Evolutionary conservation across 2,329 filamentous ascomycete species (phyloP).

Genomic region (Nemania sp.): DNA sequence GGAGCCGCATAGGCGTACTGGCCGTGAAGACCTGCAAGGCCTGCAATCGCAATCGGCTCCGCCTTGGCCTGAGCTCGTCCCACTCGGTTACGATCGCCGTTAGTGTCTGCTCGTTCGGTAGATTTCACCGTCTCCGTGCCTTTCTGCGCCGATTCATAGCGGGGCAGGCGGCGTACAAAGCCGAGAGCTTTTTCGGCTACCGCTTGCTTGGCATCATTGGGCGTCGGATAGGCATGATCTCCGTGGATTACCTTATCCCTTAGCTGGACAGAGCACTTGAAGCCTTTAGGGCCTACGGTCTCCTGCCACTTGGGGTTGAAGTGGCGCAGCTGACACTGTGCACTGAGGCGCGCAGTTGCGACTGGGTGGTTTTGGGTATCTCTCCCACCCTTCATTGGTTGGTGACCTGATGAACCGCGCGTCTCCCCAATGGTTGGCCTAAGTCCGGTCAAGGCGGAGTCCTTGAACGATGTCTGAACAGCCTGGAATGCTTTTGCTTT

Average conservation of each 20-base stretch:
- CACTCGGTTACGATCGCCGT: background rate
- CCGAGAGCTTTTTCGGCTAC: slow-evolving; percentile 28
- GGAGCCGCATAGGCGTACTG: slow-evolving; percentile 6
- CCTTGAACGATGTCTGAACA: slow-evolving; percentile 8
- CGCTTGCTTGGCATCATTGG: slow-evolving; percentile 34
- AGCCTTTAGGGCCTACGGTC: slow-evolving; percentile 14
- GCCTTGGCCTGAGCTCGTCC: slow-evolving; percentile 6
- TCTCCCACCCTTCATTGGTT: background rate
- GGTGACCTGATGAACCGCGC: background rate
- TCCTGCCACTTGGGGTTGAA: slow-evolving; percentile 39
- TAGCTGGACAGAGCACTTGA: slow-evolving; percentile 33
- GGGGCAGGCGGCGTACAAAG: slow-evolving; percentile 22
- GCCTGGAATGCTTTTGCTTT: background rate
- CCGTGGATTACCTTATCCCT: slow-evolving; percentile 21
- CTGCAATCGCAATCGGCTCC: slow-evolving; percentile 6
- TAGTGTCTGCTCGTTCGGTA: slow-evolving; percentile 9
- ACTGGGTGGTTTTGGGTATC: background rate
- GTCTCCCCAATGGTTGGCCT: background rate
- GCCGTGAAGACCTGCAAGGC: background rate
- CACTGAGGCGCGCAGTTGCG: slow-evolving; percentile 25
- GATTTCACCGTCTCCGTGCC: background rate
- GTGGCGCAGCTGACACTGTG: slow-evolving; percentile 36
- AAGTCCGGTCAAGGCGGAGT: background rate
- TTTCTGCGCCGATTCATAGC: slow-evolving; percentile 9
- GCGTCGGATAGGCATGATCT: slow-evolving; percentile 15